phyloP scores from a whole-genome alignment of 352 stramenopile genomes.

The Globisporangium sylvaticum region DNA sequence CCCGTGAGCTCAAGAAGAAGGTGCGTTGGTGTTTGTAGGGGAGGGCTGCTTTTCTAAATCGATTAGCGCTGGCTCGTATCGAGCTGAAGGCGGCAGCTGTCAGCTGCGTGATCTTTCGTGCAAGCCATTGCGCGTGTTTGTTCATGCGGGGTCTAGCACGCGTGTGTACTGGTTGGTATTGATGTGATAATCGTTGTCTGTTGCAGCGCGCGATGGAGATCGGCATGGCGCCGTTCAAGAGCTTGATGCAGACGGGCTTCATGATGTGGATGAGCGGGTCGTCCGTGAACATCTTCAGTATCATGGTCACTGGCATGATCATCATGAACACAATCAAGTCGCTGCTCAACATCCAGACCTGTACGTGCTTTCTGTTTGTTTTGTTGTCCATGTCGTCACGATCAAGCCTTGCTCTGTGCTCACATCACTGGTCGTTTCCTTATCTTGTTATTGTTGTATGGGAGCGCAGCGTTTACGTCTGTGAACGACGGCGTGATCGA shows the following conservation, averaged over 20 bases:
- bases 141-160: too few species aligned
- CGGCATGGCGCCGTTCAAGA: conserved; percentile 87
- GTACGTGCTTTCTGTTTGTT: conserved; percentile 18
- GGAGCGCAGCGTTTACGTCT: conserved; percentile 56
- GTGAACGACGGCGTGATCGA: conserved; percentile 77
- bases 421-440: background rate
- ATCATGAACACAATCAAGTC: conserved; percentile 91
- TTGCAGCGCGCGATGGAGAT: conserved; percentile 88
- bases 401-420: background rate
- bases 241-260: conserved; percentile 91
- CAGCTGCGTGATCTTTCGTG: too few species aligned
- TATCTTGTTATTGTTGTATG: conserved; percentile 5
- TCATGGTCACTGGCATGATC: conserved; percentile 93
- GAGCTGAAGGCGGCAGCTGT: too few species aligned
- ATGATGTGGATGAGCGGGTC: conserved; percentile 97
- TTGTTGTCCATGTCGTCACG: background rate
- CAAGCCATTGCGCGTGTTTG: too few species aligned
- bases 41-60: background rate
- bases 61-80: background rate
- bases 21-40: conserved; percentile 19
- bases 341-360: conserved; percentile 76
- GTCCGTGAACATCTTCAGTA: conserved; percentile 94
- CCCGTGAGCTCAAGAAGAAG: conserved; percentile 85
- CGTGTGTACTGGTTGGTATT: too few species aligned
- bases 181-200: conserved; percentile 1